phyloP scores from a whole-genome alignment of 2,329 filamentous ascomycete species.

The Cytospora piceicola region DNA sequence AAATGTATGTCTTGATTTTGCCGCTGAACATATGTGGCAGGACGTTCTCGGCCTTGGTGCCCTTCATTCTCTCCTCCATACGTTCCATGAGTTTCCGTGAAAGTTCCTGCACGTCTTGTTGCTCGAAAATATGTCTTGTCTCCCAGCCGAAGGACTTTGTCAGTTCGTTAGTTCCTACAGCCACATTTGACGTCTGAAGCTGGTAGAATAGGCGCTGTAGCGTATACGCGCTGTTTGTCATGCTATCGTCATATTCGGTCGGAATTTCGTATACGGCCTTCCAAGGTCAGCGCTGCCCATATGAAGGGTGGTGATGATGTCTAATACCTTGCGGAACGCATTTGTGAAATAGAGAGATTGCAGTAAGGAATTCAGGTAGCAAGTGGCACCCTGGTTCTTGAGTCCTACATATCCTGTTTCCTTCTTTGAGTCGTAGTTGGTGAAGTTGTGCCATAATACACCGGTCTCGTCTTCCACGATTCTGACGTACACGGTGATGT shows the following conservation, averaged over 20 bases:
- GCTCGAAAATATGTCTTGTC: constrained; percentile 95
- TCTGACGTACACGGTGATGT: constrained; percentile 81
- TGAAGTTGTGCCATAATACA: constrained; percentile 88
- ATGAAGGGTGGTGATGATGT: constrained; percentile 22
- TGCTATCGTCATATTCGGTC: constrained; percentile 80
- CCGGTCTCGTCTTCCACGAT: constrained; percentile 86
- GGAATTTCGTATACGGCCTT: constrained; percentile 97
- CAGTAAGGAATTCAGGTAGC: constrained; percentile 82
- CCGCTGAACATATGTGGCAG: constrained; percentile 91
- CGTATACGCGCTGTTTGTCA: constrained; percentile 88
- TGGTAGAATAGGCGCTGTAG: constrained; percentile 94
- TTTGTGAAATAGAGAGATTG: constrained; percentile 89
- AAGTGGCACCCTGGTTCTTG: constrained; percentile 94
- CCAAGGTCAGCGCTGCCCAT: constrained; percentile 23
- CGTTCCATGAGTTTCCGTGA: constrained; percentile 97
- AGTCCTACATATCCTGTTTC: constrained; percentile 96
- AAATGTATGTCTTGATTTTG: constrained; percentile 98
- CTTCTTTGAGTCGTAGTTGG: constrained; percentile 98
- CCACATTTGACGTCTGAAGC: constrained; percentile 80
- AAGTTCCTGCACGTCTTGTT: constrained; percentile 97
- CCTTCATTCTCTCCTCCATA: constrained; percentile 98
- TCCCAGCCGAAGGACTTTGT: constrained; percentile 99
- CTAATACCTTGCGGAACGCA: constrained; percentile 81
- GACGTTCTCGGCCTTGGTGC: constrained; percentile 86
- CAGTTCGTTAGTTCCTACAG: constrained; percentile 89